Evolutionary conservation across 2,329 filamentous ascomycete genomes (phyloP).

Genomic region (Geosmithia flava): DNA sequence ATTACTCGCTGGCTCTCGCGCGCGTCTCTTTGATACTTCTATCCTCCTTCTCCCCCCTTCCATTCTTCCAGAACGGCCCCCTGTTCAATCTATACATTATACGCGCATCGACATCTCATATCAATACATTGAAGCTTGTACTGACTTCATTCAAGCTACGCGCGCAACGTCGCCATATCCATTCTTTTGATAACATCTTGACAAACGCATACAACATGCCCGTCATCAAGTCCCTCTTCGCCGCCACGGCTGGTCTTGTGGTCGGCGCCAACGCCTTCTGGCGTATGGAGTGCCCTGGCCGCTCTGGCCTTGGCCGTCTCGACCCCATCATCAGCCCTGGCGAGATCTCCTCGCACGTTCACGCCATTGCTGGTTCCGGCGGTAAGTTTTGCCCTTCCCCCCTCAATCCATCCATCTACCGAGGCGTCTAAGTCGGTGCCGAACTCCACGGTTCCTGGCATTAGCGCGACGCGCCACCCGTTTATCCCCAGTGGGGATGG

Average conservation of each 20-base stretch:
- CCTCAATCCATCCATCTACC: neutral
- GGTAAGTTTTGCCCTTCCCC: constrained; percentile 41
- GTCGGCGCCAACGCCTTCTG: constrained; percentile 57
- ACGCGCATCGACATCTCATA: neutral
- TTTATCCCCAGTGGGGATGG: neutral
- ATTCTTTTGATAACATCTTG: neutral
- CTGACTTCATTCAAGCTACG: neutral
- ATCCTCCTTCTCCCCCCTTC: too few species aligned
- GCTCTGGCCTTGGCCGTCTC: constrained; percentile 56
- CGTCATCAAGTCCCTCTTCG: constrained; percentile 20
- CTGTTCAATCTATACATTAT: too few species aligned
- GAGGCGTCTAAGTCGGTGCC: too few species aligned
- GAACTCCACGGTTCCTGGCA: neutral
- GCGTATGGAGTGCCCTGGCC: constrained; percentile 75
- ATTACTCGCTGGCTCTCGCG: too few species aligned
- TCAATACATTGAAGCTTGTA: neutral
- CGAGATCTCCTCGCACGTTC: constrained; percentile 49
- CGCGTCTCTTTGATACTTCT: neutral
- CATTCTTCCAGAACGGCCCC: too few species aligned
- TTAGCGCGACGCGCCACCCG: neutral
- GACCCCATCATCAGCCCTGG: constrained; percentile 64
- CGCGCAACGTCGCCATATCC: neutral
- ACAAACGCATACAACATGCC: neutral
- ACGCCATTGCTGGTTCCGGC: constrained; percentile 63
- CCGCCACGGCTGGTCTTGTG: constrained; percentile 19